Conservation (phyloP, 331 rosid genomes). For the Ulmus americana region DNA sequence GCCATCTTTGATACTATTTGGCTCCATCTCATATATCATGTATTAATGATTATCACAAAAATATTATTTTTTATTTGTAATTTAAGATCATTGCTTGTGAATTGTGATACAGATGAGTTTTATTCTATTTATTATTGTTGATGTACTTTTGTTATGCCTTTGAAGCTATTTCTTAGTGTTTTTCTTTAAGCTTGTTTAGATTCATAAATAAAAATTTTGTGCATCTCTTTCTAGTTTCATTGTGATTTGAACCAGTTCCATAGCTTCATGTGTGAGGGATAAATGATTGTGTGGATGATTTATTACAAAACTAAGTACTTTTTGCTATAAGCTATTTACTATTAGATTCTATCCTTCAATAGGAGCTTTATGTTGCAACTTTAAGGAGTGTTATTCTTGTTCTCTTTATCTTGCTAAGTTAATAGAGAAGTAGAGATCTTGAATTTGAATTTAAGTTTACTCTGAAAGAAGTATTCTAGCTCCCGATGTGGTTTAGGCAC, state of each 20-base stretch:
- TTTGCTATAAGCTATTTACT: background rate
- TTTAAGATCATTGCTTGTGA: too few relatives aligned
- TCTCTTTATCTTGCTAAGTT: background rate
- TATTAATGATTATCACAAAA: too few relatives aligned
- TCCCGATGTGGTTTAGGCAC: too few relatives aligned
- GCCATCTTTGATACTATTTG: too few relatives aligned
- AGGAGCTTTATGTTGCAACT: background rate
- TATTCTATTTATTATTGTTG: background rate
- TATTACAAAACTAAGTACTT: background rate
- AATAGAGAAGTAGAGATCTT: too few relatives aligned
- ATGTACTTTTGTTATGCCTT: background rate
- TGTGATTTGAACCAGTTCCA: background rate
- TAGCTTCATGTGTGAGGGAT: background rate
- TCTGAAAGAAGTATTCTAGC: too few relatives aligned
- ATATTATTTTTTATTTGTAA: too few relatives aligned
- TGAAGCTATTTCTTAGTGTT: background rate
- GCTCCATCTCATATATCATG: too few relatives aligned
- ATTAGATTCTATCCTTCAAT: background rate
- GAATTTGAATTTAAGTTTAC: too few relatives aligned
- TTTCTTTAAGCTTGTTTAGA: background rate
- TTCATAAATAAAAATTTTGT: background rate
- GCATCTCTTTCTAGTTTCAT: background rate
- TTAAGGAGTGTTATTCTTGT: background rate
- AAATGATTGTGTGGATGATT: background rate
- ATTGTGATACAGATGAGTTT: background rate